A percentile compares a stretch with the other conserved stretches of the same genome.
phyloP scores from a whole-genome alignment of 2,329 filamentous ascomycete species.

The Proliferodiscus dingleyae region DNA sequence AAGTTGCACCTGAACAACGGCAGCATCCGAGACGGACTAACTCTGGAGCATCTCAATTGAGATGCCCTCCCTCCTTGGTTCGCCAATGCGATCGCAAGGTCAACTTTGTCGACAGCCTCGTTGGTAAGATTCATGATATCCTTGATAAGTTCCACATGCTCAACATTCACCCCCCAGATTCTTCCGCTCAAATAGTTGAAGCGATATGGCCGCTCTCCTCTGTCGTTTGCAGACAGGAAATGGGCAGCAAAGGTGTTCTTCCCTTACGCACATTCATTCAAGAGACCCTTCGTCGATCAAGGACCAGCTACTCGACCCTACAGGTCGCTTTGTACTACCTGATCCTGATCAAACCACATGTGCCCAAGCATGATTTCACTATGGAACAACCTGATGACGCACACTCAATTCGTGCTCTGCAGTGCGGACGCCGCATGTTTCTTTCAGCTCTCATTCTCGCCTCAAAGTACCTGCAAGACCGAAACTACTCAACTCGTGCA shows the following conservation, averaged over 20 bases:
- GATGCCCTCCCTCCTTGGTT: slow-evolving; percentile 68
- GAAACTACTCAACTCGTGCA: slow-evolving; percentile 93
- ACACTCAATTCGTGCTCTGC: slow-evolving; percentile 71
- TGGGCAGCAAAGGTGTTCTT: slow-evolving; percentile 70
- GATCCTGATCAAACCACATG: slow-evolving; percentile 85
- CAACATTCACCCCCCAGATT: slow-evolving; percentile 59
- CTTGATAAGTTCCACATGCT: slow-evolving; percentile 29
- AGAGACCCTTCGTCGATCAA: slow-evolving; percentile 89
- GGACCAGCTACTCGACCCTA: slow-evolving; percentile 94
- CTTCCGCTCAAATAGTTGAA: slow-evolving; percentile 94
- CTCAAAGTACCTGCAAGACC: slow-evolving; percentile 96
- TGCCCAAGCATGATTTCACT: slow-evolving; percentile 78
- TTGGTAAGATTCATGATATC: slow-evolving; percentile 68
- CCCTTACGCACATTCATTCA: slow-evolving; percentile 95
- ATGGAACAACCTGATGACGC: slow-evolving; percentile 76
- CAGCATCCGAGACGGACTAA: slow-evolving; percentile 58
- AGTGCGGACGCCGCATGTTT: slow-evolving; percentile 97
- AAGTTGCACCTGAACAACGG: slow-evolving; percentile 56
- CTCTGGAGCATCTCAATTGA: slow-evolving; percentile 49
- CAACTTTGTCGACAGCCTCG: slow-evolving; percentile 93
- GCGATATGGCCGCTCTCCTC: slow-evolving; percentile 94
- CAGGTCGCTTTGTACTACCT: slow-evolving; percentile 97
- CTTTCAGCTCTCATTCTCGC: slow-evolving; percentile 89
- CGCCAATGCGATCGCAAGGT: slow-evolving; percentile 89
- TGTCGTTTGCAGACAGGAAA: slow-evolving; percentile 67